phyloP scores from a whole-genome alignment of 2,329 filamentous ascomycete genomes.

The Albophoma yamanashiensis region DNA sequence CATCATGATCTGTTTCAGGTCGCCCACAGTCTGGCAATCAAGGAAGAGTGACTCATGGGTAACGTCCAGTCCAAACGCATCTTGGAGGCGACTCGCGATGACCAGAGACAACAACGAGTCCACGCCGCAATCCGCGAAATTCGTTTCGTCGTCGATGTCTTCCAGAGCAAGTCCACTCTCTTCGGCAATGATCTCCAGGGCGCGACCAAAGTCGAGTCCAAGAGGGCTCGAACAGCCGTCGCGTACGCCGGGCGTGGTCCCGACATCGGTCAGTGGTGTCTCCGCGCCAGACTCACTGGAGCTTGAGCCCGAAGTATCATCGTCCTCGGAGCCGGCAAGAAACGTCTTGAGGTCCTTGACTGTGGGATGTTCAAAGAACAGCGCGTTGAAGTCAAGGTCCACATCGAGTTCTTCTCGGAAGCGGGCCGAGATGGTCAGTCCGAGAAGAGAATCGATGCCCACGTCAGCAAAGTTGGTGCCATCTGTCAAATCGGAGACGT shows the following conservation, averaged over 20 bases:
- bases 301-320: not conserved
- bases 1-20: slow-evolving; percentile 29
- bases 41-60: slow-evolving; percentile 38
- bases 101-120: slow-evolving; percentile 50
- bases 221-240: not conserved
- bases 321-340: not conserved
- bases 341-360: slow-evolving; percentile 1
- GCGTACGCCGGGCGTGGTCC: not conserved
- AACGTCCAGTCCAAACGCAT: slow-evolving; percentile 46
- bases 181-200: slow-evolving; percentile 1
- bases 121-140: slow-evolving; percentile 45
- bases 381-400: slow-evolving; percentile 23
- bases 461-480: slow-evolving; percentile 1
- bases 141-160: slow-evolving; percentile 26
- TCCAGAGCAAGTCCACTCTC: slow-evolving; percentile 4
- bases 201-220: slow-evolving; percentile 1
- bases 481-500: slow-evolving; percentile 1
- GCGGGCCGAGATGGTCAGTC: slow-evolving; percentile 4
- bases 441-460: slow-evolving; percentile 2
- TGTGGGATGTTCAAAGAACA: slow-evolving; percentile 14
- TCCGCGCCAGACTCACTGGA: not conserved
- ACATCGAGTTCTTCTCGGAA: slow-evolving; percentile 6
- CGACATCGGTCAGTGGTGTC: not conserved
- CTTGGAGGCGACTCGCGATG: slow-evolving; percentile 42
- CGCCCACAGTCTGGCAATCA: slow-evolving; percentile 41